These are phyloP conservation scores for Crithidia expoeki DNA, from an alignment of 208 protist species.

Conservation along the genomic window DNA sequence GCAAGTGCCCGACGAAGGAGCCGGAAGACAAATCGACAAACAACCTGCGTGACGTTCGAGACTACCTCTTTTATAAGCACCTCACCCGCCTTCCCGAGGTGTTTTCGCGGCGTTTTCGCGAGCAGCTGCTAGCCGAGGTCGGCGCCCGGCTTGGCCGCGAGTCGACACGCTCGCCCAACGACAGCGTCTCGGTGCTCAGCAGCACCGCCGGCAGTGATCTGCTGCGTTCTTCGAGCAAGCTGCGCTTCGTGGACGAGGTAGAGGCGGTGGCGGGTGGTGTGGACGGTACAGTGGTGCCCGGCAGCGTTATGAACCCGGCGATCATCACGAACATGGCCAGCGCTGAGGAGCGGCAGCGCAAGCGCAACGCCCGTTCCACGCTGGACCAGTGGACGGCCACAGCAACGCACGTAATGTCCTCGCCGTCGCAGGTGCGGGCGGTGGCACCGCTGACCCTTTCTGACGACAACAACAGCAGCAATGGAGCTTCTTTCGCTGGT, in stretches of 20 bases:
- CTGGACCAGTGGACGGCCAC: constrained; percentile 36
- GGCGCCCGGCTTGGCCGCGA: constrained; percentile 53
- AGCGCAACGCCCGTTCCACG: constrained; percentile 22
- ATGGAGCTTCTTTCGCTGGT: too few species aligned
- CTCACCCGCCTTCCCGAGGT: constrained; percentile 41
- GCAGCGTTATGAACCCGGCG: constrained; percentile 46
- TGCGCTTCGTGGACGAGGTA: constrained; percentile 80
- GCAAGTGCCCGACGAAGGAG: constrained; percentile 18
- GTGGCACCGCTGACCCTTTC: constrained; percentile 10
- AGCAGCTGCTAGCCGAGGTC: constrained; percentile 52
- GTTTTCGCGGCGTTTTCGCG: constrained; percentile 47
- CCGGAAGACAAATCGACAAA: constrained; percentile 34
- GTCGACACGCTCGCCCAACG: constrained; percentile 39
- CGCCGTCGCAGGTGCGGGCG: constrained; percentile 15
- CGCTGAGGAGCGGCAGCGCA: constrained; percentile 49
- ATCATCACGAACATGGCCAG: constrained; percentile 45
- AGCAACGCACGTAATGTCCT: constrained; percentile 16
- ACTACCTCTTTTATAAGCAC: constrained; percentile 68
- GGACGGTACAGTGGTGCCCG: constrained; percentile 47
- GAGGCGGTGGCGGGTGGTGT: constrained; percentile 60
- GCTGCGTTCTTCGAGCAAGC: constrained; percentile 51
- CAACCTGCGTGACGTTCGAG: constrained; percentile 58
- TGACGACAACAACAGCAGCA: constrained; percentile 18
- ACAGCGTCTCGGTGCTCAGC: constrained; percentile 66
- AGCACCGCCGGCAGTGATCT: constrained; percentile 57